Conservation (phyloP, 2,329 filamentous ascomycete genomes). For the Colletotrichum gigasporum region DNA sequence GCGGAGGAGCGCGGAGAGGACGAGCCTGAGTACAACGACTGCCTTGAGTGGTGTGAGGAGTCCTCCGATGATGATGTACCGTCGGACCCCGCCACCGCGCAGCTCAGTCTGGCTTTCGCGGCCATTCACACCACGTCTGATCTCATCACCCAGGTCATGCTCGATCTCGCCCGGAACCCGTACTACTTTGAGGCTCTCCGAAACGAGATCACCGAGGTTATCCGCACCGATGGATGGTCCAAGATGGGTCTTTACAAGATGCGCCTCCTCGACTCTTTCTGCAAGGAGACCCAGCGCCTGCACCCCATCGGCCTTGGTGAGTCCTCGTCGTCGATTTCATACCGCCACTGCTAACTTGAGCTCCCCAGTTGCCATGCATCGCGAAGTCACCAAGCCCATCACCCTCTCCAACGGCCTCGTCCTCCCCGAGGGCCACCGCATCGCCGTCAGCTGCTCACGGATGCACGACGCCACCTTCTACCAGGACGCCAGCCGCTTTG, state of each 20-base stretch:
- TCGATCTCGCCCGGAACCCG: conserved; percentile 34
- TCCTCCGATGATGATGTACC: conserved; percentile 2
- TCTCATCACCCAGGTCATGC: conserved; percentile 33
- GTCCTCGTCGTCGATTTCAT: no score
- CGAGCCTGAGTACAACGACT: conserved; percentile 31
- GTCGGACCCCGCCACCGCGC: conserved; percentile 30
- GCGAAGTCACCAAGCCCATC: conserved; percentile 17
- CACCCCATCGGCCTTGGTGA: conserved; percentile 18
- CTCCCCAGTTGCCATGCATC: conserved; percentile 24
- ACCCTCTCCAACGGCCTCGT: conserved; percentile 26
- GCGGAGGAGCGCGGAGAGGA: conserved; percentile 23
- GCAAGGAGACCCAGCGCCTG: conserved; percentile 23
- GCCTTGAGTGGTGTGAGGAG: conserved; percentile 36
- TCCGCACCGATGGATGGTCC: conserved; percentile 32
- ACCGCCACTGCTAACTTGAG: not conserved
- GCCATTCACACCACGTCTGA: conserved; percentile 38
- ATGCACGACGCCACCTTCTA: conserved; percentile 21
- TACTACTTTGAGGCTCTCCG: conserved; percentile 36
- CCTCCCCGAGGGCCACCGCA: conserved; percentile 25
- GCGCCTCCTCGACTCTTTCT: conserved; percentile 25
- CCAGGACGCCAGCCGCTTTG: conserved; percentile 17
- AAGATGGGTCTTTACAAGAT: conserved; percentile 29
- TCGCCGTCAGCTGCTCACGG: conserved; percentile 15
- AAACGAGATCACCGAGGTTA: conserved; percentile 34
- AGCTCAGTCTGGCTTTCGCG: conserved; percentile 36